These are phyloP conservation scores for Phalaenopsis hybrid DNA, from an alignment of 116 monocot genomes.

Conservation along the genomic window DNA sequence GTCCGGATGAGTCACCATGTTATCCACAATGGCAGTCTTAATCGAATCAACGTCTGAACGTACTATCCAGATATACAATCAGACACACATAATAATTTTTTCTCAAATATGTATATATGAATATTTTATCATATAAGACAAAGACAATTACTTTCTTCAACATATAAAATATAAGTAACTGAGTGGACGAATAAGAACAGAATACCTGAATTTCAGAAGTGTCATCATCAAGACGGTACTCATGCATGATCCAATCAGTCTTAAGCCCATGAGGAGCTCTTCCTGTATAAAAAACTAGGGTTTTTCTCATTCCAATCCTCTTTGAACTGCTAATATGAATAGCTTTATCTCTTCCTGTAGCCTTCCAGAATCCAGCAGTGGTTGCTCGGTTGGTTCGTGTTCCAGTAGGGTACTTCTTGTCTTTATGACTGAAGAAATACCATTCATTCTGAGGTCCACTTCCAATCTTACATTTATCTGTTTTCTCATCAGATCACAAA, in stretches of 20 bases:
- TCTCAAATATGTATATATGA: too few species aligned
- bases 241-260: constrained; percentile 99
- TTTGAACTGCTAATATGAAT: constrained; percentile 57
- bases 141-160: too few species aligned
- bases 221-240: constrained; percentile 76
- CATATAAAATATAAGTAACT: too few species aligned
- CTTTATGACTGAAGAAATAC: constrained; percentile 98
- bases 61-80: too few species aligned
- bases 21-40: too few species aligned
- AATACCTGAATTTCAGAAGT: constrained; percentile 38
- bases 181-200: not conserved
- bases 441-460: constrained; percentile 81
- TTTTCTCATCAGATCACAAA: constrained; percentile 4
- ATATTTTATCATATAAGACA: too few species aligned
- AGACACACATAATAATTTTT: too few species aligned
- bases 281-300: constrained; percentile 91
- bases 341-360: constrained; percentile 86
- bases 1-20: too few species aligned
- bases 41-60: too few species aligned
- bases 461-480: constrained; percentile 86
- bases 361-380: constrained; percentile 90
- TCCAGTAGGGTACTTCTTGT: constrained; percentile 95
- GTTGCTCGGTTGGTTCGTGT: constrained; percentile 87
- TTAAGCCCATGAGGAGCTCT: constrained; percentile 94
- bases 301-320: constrained; percentile 96